Evolutionary conservation across 78 protist species (phyloP).

Genomic region (Pelomyxa schiedti): DNA sequence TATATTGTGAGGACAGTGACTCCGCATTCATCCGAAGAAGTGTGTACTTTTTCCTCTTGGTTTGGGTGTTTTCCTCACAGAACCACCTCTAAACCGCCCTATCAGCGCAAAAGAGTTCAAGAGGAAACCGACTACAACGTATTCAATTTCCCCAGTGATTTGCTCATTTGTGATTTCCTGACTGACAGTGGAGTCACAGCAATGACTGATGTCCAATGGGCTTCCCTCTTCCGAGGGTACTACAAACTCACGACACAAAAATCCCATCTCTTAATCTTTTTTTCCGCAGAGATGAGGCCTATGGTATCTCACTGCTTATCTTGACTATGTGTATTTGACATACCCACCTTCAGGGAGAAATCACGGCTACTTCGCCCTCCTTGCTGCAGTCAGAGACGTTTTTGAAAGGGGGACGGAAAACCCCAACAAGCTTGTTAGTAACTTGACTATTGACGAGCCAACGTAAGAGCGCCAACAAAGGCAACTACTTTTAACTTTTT

Average conservation of each 20-base stretch:
- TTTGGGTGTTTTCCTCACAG: too few species aligned
- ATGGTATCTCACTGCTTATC: too few species aligned
- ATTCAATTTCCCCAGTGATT: neutral
- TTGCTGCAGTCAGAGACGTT: neutral
- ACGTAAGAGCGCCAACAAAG: too few species aligned
- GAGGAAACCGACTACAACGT: neutral
- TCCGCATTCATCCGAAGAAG: too few species aligned
- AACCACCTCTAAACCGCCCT: too few species aligned
- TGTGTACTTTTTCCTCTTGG: too few species aligned
- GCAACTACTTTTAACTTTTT: too few species aligned
- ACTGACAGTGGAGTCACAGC: neutral
- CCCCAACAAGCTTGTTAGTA: neutral
- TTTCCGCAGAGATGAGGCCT: too few species aligned
- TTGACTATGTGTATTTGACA: too few species aligned
- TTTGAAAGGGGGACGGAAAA: neutral
- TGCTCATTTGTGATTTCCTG: neutral
- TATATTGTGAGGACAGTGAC: neutral
- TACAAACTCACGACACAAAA: too few species aligned
- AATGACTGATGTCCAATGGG: neutral
- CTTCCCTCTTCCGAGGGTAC: neutral
- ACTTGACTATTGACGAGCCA: neutral
- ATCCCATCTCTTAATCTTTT: too few species aligned
- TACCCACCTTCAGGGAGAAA: neutral
- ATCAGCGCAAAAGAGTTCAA: too few species aligned
- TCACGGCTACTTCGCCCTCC: neutral